A percentile compares a stretch with the other conserved stretches of the same genome.
These are phyloP conservation scores for Porodaedalea pini DNA, from an alignment of 1,284 basidiomycete species.

Conservation along the genomic window DNA sequence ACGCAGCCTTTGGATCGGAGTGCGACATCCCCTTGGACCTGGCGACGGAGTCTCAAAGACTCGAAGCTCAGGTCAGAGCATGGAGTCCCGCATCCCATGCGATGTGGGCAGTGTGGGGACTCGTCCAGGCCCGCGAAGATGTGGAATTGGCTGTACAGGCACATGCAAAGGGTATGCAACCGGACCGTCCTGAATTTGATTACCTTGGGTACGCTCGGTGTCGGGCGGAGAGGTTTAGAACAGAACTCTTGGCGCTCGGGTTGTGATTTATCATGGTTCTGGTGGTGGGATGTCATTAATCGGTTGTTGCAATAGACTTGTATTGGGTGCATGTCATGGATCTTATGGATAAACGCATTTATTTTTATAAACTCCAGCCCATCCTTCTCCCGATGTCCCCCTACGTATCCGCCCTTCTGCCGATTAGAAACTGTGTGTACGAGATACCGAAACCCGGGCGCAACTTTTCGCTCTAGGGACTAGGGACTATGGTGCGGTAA, in stretches of 20 bases:
- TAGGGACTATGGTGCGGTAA: slow-evolving; percentile 5
- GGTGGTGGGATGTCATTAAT: too few species aligned
- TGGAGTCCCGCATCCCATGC: slow-evolving; percentile 89
- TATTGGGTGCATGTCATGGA: background rate
- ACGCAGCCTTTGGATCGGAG: slow-evolving; percentile 36
- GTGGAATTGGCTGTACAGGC: slow-evolving; percentile 50
- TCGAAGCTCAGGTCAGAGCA: slow-evolving; percentile 75
- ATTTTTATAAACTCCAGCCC: background rate
- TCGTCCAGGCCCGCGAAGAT: slow-evolving; percentile 85
- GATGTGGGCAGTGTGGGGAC: slow-evolving; percentile 90
- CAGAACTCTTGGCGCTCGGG: slow-evolving; percentile 49
- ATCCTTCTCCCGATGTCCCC: background rate
- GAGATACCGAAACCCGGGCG: background rate
- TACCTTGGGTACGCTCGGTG: slow-evolving; percentile 70
- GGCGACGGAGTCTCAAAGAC: slow-evolving; percentile 27
- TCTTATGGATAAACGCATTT: background rate
- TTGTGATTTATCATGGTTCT: slow-evolving; percentile 29
- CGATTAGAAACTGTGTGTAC: background rate
- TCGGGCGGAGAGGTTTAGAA: slow-evolving; percentile 60
- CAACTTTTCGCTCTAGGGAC: background rate
- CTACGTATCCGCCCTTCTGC: background rate
- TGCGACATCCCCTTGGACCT: slow-evolving; percentile 25
- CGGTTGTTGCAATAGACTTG: background rate
- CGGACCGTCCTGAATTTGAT: slow-evolving; percentile 65
- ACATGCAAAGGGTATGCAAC: slow-evolving; percentile 21